Evolutionary conservation across 495 filamentous ascomycete species (phyloP).

Genomic region (Daldinia vernicosa): DNA sequence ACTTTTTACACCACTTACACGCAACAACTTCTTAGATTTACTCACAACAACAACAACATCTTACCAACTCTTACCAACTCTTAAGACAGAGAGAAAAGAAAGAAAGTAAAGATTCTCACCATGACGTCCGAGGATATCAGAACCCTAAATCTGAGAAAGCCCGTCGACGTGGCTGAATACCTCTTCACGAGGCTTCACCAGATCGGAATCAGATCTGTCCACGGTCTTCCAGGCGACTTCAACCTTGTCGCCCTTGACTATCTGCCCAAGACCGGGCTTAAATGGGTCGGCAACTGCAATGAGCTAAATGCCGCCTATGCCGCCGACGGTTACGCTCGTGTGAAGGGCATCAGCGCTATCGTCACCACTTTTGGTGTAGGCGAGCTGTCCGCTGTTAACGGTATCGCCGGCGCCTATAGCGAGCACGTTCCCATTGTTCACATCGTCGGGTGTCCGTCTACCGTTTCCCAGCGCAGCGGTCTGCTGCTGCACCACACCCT

Average conservation of each 20-base stretch:
- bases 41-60: not conserved
- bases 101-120: not conserved
- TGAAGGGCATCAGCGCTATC: conserved; percentile 76
- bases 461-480: conserved; percentile 64
- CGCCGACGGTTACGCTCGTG: conserved; percentile 80
- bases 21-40: not conserved
- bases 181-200: conserved; percentile 75
- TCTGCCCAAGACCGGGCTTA: conserved; percentile 66
- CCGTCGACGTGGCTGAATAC: conserved; percentile 65
- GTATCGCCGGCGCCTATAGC: conserved; percentile 74
- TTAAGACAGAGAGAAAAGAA: not conserved
- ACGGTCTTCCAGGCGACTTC: conserved; percentile 81
- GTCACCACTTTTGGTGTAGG: conserved; percentile 85
- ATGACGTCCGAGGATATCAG: conserved; percentile 48
- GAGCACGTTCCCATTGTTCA: conserved; percentile 83
- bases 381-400: conserved; percentile 79
- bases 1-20: not conserved
- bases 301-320: conserved; percentile 87
- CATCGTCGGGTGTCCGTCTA: conserved; percentile 78
- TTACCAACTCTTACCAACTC: not conserved
- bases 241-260: conserved; percentile 76
- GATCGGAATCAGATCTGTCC: conserved; percentile 72
- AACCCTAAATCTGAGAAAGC: conserved; percentile 52
- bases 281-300: conserved; percentile 83
- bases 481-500: conserved; percentile 92